Base-by-base conservation (phyloP, 2,329 filamentous ascomycete species). In the Pyrenophora seminiperda region DNA sequence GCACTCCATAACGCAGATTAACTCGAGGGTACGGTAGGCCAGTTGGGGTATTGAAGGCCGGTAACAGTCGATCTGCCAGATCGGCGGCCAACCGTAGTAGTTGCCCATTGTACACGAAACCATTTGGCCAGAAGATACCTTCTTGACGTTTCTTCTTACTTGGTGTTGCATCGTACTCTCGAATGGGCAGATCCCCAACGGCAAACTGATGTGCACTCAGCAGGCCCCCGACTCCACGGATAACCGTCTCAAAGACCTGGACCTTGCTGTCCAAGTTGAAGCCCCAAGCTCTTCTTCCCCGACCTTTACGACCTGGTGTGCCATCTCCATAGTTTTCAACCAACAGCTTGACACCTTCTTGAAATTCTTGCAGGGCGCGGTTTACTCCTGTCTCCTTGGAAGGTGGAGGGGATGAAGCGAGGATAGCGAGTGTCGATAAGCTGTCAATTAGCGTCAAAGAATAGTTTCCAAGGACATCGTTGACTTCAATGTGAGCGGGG, bases 201-300 rank as follows among this genome's bases (percentile, higher is more conserved):
- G 94, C 93, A 71, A 99, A 99, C 33, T 97, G 77, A 75, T 99
- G 94, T 2, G 93, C 91, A 66, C 92, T 97, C 58, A 99, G 76
- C 48, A 99, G 78, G 0, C 94, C 94, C 11, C 94, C 94, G 37
- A 96, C 83, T 13, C 93, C 94, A 50, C 94, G 83, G 62, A 99
- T 99, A 29, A 96, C 93, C 0, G 93, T 97, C 77, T 99, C 94
- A 67, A 99, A 99, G 31, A 99, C 91, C 75, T 99, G 93, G 2
- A 99, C 94, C 75, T 97, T 99, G 77, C 92, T 96, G 74, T 99
- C 93, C 32, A 96, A 79, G 72, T 99, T 91, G 66, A 99, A 99
- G 0, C 91, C 94, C 46, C 85, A 83, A 3, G 86, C 86, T 57
- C 91, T 81, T 49, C 82, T 78, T 3, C 93, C 93, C 66, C 83